phyloP scores from a whole-genome alignment of 1,284 basidiomycete species.

The Entoloma clypeatum region DNA sequence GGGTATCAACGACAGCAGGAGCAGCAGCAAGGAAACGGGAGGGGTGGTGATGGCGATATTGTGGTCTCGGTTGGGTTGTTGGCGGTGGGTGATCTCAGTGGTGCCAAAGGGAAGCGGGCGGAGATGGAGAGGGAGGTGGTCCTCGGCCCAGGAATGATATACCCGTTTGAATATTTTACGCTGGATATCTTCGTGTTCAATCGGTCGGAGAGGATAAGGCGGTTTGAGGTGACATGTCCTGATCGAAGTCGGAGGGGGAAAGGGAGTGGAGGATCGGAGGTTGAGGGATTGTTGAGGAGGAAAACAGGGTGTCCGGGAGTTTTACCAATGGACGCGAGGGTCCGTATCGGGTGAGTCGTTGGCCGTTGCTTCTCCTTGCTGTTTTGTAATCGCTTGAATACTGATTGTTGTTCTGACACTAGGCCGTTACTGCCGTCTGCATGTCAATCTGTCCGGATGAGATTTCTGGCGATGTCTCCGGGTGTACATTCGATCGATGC shows the following conservation, averaged over 20 bases:
- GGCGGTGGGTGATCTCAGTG: constrained; percentile 17
- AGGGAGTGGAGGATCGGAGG: constrained; percentile 34
- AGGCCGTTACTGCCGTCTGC: constrained; percentile 78
- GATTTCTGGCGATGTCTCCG: constrained; percentile 76
- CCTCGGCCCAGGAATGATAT: constrained; percentile 48
- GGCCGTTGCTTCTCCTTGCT: constrained; percentile 19
- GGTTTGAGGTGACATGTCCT: constrained; percentile 76
- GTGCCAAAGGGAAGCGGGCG: constrained; percentile 19
- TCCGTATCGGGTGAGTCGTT: constrained; percentile 70
- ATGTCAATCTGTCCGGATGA: constrained; percentile 83
- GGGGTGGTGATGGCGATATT: constrained; percentile 49
- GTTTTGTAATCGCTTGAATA: constrained; percentile 1
- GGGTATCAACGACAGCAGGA: too few relatives aligned
- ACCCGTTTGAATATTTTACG: constrained; percentile 72
- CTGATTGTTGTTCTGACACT: constrained; percentile 10
- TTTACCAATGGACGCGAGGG: constrained; percentile 75
- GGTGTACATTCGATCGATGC: constrained; percentile 78
- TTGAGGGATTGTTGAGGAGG: constrained; percentile 21
- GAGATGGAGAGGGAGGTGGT: constrained; percentile 16
- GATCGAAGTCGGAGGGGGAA: constrained; percentile 44
- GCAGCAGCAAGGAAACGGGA: constrained; percentile 27
- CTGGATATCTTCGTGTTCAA: constrained; percentile 90
- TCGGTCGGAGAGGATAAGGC: constrained; percentile 69
- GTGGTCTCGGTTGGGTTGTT: constrained; percentile 70
- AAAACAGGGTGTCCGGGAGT: constrained; percentile 54